Base-by-base conservation (phyloP, 2,329 filamentous ascomycete species). In the Fusarium graminum region DNA sequence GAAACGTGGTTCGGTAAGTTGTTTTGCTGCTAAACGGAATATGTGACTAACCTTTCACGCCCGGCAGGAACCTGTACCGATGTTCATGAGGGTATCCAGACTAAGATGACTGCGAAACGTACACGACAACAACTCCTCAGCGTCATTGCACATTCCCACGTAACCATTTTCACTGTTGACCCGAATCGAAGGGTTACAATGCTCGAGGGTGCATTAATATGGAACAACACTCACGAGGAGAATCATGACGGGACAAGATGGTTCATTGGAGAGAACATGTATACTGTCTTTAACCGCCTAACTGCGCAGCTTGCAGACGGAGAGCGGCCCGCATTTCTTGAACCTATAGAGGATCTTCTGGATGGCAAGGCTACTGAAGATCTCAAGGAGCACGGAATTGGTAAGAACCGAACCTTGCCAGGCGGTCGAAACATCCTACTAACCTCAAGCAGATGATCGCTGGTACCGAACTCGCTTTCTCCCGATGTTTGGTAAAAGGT, bases 91-190 rank as follows among this genome's bases (percentile, higher is more conserved):
- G 83, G 88, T 41, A 89, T 93, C 4, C 83, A 91, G 71, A 85
- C 89, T 14, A 88, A 90, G 59, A 82, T 90, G 62, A 84, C 84
- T 46, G 89, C 89, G 16, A 88, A 87, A 62, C 83, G 87, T 57
- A 90, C 86, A 17, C 84, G 88, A n/a, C 86, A 90, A 70, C 90
- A 93, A 72, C 81, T 94, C 1, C 81, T 89, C 10, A 90, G 88
- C 61, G 91, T 94, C 26, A 88, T 94, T 54, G 86, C 89, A 34
- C 90, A 93, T 70, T 89, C 91, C 1, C 87, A 89, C 52, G 90
- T 93, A 29, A 92, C 91, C 2, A 83, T 94, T 2, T 94, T 93
- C 80, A 89, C 89, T 0, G 86, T 93, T 6, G 87, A 94, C 63
- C 80, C 80, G 11, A 79, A 88, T 12, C 80, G 84, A 26, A 85